Conservation (phyloP, 2,329 filamentous ascomycete species). For the Fusarium oxysporum region DNA sequence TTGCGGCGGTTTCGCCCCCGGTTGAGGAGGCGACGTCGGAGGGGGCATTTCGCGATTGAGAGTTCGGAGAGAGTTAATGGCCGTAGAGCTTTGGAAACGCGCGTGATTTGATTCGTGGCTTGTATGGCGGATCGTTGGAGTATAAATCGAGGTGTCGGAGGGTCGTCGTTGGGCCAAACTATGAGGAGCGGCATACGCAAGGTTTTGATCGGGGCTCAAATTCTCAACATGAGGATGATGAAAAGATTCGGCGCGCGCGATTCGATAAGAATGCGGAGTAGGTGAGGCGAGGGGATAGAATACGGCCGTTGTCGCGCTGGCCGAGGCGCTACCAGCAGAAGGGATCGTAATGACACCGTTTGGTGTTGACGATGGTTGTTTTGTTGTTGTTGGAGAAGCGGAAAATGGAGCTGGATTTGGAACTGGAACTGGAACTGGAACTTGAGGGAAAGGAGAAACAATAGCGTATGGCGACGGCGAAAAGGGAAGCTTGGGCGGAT, state of each 20-base stretch:
- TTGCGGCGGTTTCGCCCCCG: conserved; percentile 47
- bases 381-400: conserved; percentile 36
- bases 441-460: conserved; percentile 46
- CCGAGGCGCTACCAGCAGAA: conserved; percentile 25
- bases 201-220: conserved; percentile 42
- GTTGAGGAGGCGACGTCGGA: conserved; percentile 57
- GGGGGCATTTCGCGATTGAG: conserved; percentile 60
- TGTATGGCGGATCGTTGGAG: conserved; percentile 47
- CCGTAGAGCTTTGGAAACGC: conserved; percentile 59
- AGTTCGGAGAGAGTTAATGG: conserved; percentile 53
- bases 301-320: conserved; percentile 25
- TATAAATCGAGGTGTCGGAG: conserved; percentile 58
- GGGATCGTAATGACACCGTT: conserved; percentile 22
- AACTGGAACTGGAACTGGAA: conserved; percentile 11
- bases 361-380: conserved; percentile 20
- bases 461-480: conserved; percentile 47
- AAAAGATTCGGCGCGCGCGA: conserved; percentile 39
- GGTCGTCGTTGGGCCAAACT: conserved; percentile 50
- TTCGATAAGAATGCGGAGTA: conserved; percentile 22
- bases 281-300: conserved; percentile 12
- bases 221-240: conserved; percentile 32
- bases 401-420: conserved; percentile 12
- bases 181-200: conserved; percentile 49
- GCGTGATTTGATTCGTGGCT: conserved; percentile 53
- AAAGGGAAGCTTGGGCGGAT: conserved; percentile 50